These are phyloP conservation scores for Monilinia laxa DNA, from an alignment of 2,329 filamentous ascomycete species.

Conservation along the genomic window DNA sequence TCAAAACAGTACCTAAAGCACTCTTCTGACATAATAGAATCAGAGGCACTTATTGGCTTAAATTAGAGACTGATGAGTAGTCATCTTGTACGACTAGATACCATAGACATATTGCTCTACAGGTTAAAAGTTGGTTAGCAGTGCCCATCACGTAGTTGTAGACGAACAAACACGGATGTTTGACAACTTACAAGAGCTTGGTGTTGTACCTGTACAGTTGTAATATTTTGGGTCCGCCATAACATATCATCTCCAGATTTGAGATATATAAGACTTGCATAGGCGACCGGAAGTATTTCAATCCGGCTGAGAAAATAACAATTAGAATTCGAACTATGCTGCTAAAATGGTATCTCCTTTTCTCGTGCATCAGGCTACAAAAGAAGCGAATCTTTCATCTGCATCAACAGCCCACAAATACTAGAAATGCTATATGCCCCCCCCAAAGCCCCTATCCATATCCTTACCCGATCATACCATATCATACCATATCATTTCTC, in stretches of 20 bases:
- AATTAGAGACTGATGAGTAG: not conserved
- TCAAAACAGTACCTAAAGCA: not conserved
- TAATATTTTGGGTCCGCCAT: not conserved
- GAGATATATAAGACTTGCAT: not conserved
- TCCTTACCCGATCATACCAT: not conserved
- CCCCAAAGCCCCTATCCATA: not conserved
- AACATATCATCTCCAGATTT: not conserved
- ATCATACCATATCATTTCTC: conserved; percentile 3
- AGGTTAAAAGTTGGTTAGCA: not conserved
- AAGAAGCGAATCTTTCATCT: not conserved
- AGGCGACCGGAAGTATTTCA: not conserved
- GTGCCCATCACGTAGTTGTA: not conserved
- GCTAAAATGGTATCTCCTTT: conserved; percentile 9
- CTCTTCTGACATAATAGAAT: not conserved
- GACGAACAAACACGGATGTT: not conserved
- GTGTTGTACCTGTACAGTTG: not conserved
- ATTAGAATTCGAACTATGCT: conserved; percentile 5
- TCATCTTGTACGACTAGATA: not conserved
- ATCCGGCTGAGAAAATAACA: not conserved
- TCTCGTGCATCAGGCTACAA: not conserved
- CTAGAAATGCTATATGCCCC: not conserved
- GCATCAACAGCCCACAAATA: not conserved
- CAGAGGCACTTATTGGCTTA: not conserved
- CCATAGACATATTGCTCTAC: not conserved
- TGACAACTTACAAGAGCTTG: not conserved